phyloP scores from a whole-genome alignment of 176 grass and related monocot genomes.

The sorghum (Sorghum bicolor) region DNA sequence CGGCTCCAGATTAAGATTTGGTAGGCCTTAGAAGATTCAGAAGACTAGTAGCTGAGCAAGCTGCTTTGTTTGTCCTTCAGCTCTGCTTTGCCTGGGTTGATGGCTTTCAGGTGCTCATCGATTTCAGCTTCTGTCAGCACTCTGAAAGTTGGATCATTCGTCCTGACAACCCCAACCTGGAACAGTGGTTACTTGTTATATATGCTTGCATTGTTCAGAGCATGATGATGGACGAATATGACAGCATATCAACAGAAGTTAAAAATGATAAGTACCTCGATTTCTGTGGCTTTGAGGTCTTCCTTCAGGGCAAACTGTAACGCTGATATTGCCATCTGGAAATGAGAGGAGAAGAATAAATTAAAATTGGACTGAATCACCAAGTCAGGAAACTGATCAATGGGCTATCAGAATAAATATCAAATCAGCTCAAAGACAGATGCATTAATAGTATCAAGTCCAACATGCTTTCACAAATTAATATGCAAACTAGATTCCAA shows the following conservation, averaged over 20 bases:
- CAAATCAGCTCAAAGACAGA: neutral
- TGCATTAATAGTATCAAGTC: neutral
- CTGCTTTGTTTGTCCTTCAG: neutral
- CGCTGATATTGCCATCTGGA: constrained; percentile 32
- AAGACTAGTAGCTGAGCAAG: neutral
- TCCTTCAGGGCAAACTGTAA: neutral
- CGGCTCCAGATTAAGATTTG: neutral
- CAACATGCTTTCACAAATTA: constrained; percentile 4
- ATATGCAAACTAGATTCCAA: constrained; percentile 3
- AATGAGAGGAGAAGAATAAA: neutral
- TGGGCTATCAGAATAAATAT: neutral
- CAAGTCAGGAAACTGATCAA: neutral
- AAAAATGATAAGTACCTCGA: constrained; percentile 16
- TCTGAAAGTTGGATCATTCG: constrained; percentile 1
- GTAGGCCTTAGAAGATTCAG: neutral
- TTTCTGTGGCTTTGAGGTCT: neutral
- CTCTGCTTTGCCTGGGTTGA: neutral
- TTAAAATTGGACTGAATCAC: neutral
- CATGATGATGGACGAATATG: neutral
- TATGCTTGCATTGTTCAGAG: neutral
- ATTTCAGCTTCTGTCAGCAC: neutral
- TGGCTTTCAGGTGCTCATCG: constrained; percentile 14
- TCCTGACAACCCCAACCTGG: constrained; percentile 28
- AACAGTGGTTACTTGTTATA: neutral
- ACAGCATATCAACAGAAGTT: neutral